A percentile compares a stretch with the other conserved stretches of the same genome.
phyloP scores from a whole-genome alignment of 164 flowering plant species.

The Stephania yunnanensis region DNA sequence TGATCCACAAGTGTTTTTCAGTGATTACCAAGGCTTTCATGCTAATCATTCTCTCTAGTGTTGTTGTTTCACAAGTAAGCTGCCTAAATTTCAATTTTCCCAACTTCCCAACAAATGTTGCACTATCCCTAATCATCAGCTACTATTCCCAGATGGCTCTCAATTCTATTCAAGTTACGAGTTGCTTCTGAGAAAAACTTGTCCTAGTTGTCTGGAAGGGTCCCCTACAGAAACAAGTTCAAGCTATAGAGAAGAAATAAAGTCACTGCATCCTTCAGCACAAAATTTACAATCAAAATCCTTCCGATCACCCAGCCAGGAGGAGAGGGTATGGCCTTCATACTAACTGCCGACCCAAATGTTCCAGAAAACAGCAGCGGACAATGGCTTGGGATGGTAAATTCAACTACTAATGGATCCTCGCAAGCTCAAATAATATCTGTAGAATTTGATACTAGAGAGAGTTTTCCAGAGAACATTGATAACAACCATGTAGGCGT shows the following conservation, averaged over 20 bases:
- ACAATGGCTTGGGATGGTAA: constrained; percentile 57
- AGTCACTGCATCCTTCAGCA: constrained; percentile 27
- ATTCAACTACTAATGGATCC: constrained; percentile 26
- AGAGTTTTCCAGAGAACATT: constrained; percentile 35
- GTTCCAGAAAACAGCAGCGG: constrained; percentile 41
- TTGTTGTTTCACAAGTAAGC: background rate
- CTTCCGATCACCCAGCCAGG: constrained; percentile 13
- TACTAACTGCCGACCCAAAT: constrained; percentile 22
- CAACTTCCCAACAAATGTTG: background rate
- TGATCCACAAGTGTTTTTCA: background rate
- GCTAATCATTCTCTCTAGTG: constrained; percentile 1
- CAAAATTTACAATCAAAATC: constrained; percentile 34
- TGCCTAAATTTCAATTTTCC: constrained; percentile 8
- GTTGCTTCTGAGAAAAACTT: background rate
- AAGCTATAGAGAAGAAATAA: constrained; percentile 15
- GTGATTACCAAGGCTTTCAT: background rate
- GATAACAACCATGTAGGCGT: constrained; percentile 56
- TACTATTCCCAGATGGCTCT: background rate
- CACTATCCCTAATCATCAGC: background rate
- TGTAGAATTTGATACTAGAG: constrained; percentile 54
- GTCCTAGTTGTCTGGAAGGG: constrained; percentile 22
- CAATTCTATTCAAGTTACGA: constrained; percentile 16
- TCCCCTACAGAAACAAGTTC: constrained; percentile 8
- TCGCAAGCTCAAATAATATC: constrained; percentile 27
- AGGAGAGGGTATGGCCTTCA: constrained; percentile 62